phyloP scores from a whole-genome alignment of 768 basidiomycete genomes.

The Pisolithus marmoratus region DNA sequence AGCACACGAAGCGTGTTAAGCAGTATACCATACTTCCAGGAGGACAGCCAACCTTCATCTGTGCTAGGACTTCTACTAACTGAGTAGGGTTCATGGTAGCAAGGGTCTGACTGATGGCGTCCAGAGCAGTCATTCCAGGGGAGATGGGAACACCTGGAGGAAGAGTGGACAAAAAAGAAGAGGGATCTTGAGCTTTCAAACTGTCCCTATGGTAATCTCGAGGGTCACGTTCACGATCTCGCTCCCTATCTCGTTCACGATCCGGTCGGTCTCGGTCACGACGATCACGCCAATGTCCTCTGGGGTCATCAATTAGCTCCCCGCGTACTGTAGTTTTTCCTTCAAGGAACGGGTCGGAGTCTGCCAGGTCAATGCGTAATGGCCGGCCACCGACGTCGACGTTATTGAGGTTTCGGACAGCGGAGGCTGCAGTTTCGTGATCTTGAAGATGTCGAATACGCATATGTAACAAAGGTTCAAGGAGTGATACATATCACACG shows the following conservation, averaged over 20 bases:
- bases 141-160: slow-evolving; percentile 75
- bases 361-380: slow-evolving; percentile 89
- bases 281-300: slow-evolving; percentile 38
- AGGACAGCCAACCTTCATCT: slow-evolving; percentile 80
- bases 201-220: slow-evolving; percentile 27
- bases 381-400: slow-evolving; percentile 89
- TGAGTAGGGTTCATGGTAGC: slow-evolving; percentile 80
- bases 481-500: slow-evolving; percentile 8
- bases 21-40: slow-evolving; percentile 13
- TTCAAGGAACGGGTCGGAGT: slow-evolving; percentile 88
- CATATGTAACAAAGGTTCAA: slow-evolving; percentile 3
- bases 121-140: slow-evolving; percentile 65
- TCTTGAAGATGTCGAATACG: slow-evolving; percentile 41
- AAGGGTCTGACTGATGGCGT: slow-evolving; percentile 81
- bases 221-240: slow-evolving; percentile 52
- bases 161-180: slow-evolving; percentile 56
- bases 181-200: slow-evolving; percentile 32
- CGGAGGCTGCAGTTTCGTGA: slow-evolving; percentile 92
- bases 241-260: slow-evolving; percentile 35
- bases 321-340: slow-evolving; percentile 85
- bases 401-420: slow-evolving; percentile 93
- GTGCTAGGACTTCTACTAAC: slow-evolving; percentile 89
- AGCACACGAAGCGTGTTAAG: slow-evolving; percentile 14
- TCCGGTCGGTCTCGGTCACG: slow-evolving; percentile 42
- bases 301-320: slow-evolving; percentile 58